A percentile compares a stretch with the other conserved stretches of the same genome.
Conservation (phyloP, 139 green algal species). For the Chlamydomonas schloesseri region DNA sequence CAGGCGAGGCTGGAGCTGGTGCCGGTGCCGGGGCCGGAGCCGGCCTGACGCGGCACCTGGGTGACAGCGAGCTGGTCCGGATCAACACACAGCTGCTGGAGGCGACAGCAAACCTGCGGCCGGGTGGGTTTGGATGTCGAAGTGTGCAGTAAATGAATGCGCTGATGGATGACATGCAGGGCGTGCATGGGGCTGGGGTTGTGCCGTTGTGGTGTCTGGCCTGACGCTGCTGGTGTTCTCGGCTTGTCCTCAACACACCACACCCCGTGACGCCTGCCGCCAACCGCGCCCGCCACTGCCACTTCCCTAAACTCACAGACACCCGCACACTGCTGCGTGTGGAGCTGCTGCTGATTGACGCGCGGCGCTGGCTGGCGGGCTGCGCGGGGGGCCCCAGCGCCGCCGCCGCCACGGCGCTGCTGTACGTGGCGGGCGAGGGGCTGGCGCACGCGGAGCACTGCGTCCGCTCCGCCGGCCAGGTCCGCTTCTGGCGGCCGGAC, state of each 20-base stretch:
- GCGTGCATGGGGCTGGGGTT: no score
- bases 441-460: constrained; percentile 27
- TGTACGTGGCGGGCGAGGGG: constrained; percentile 18
- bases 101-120: not conserved
- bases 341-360: constrained; percentile 3
- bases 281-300: no score
- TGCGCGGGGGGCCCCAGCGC: not conserved
- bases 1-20: not conserved
- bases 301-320: no score
- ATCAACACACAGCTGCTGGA: constrained; percentile 9
- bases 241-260: no score
- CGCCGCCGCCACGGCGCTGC: constrained; percentile 9
- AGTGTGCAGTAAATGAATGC: no score
- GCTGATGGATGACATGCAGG: no score
- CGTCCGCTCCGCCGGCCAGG: constrained; percentile 10
- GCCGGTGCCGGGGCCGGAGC: not conserved
- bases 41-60: not conserved
- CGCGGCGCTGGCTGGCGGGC: constrained; percentile 8
- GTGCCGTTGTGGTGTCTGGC: no score
- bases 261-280: no score
- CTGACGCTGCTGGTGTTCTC: no score
- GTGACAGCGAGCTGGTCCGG: not conserved
- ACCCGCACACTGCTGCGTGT: not conserved
- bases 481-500: constrained; percentile 39
- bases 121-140: no score